phyloP scores from a whole-genome alignment of 2,329 filamentous ascomycete species.

The Botryotinia convoluta region DNA sequence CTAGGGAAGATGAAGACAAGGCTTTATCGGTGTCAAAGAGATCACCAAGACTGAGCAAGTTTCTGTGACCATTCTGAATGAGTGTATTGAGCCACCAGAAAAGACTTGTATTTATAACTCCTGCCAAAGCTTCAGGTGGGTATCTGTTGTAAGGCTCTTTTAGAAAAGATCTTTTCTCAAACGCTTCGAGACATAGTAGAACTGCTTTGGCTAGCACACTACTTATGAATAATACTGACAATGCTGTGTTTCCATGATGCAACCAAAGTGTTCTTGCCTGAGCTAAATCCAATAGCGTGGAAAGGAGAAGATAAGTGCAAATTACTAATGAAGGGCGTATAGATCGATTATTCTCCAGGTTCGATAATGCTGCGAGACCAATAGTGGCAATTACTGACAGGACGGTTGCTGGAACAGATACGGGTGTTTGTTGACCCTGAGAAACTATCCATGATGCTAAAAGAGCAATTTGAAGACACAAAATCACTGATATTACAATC shows the following conservation, averaged over 20 bases:
- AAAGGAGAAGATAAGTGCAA: constrained; percentile 21
- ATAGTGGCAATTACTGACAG: background rate
- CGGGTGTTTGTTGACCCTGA: background rate
- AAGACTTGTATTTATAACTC: constrained; percentile 37
- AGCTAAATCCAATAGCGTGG: constrained; percentile 20
- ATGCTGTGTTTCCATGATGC: background rate
- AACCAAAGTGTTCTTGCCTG: constrained; percentile 23
- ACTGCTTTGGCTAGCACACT: constrained; percentile 18
- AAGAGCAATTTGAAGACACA: background rate
- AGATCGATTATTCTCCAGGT: constrained; percentile 23
- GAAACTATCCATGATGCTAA: background rate
- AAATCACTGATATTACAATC: background rate
- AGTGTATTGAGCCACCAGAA: constrained; percentile 40
- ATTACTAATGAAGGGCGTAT: constrained; percentile 23
- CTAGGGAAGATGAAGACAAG: constrained; percentile 8
- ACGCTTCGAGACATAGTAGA: constrained; percentile 23
- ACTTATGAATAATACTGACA: constrained; percentile 15
- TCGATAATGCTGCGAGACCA: constrained; percentile 8
- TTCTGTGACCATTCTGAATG: constrained; percentile 34
- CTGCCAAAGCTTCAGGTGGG: constrained; percentile 34
- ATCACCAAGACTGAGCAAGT: constrained; percentile 32
- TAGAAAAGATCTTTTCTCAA: constrained; percentile 22
- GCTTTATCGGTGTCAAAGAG: constrained; percentile 28
- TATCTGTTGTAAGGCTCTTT: constrained; percentile 2
- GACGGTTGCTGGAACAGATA: constrained; percentile 1